Evolutionary conservation across 2,329 filamentous ascomycete genomes (phyloP), one percentile per base, ranked within the genome.

Genomic region (Diaporthe longicolla): DNA sequence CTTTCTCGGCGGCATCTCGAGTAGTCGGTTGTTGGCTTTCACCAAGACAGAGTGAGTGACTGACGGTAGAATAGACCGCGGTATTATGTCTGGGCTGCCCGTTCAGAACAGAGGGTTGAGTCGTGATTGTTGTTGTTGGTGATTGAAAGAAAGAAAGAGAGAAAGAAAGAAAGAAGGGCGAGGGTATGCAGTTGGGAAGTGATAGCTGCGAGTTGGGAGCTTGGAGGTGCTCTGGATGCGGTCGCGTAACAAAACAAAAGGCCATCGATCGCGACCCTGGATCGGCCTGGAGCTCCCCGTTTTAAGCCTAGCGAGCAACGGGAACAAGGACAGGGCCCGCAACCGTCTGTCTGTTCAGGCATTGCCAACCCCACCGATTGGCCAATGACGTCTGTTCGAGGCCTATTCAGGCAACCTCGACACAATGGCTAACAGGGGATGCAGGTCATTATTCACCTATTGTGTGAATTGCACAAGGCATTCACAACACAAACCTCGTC

Each of bases 11-110:
- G 52, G 59, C n/a, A 66, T 21, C 37, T 54, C 54, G 37, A 69
- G 70, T 13, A 70, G 71, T 72, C 37, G 73, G 65, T 43, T 74
- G 45, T 45, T 73, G 35, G 69, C 75, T 75, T 75, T 79, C 72
- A n/a, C 72, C 48, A 54, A 73, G 71, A 66, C 73, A 58, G 37
- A 71, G 35, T 71, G 68, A 59, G 10, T 19, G 45, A 35, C 4
- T 63, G 69, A 43, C 26, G 19, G 17, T 21, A 4, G 40, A 7
- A 6, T n/a, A 32, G 15, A 43, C 15, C 29, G 21, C 8, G n/a
- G 29, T 66, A 4, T n/a, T 37, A n/a, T 58, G 24, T 4, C 15
- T 26, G 13, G 13, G 2, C 29, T 5, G 21, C 17, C 2, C 11
- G n/a, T 15, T 17, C 15, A 40, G 8, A 26, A 21, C 8, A 26